Evolutionary conservation across 768 basidiomycete genomes (phyloP), one percentile per base, ranked within the genome.

Genomic region (Dentipellis fragilis): DNA sequence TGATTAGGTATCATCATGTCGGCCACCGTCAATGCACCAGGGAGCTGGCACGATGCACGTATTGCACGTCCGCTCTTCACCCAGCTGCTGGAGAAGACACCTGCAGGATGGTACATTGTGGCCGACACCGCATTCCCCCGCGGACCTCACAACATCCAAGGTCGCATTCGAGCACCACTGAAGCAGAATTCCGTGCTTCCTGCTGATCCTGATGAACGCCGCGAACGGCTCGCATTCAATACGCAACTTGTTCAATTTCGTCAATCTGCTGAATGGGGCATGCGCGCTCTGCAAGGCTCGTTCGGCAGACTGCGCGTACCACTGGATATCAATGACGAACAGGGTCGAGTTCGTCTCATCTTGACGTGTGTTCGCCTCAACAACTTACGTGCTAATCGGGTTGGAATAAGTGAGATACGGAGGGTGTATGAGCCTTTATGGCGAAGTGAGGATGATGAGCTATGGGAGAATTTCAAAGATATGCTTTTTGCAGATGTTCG

Each of bases 261-360:
- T 2, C 77, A 81, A 60, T 73, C 77, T 1, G 75, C 76, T 10
- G 76, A 81, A 59, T 81, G 77, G 80, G 78, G 78, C 0, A 79
- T 73, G 69, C 65, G 66, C 0, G 57, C 64, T 5, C 51, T 80
- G 7, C 76, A 78, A 58, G 75, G 75, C 7, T 72, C 72, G 0
- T 80, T 77, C 67, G 73, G 77, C 2, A 62, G 69, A 1, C 67
- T 81, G 10, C 63, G 36, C 0, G 17, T 49, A 2, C 47, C 48
- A 19, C n/a, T 79, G 1, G 58, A 66, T 16, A 70, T 76, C 34
- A 59, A 68, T 45, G 39, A 74, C 54, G 50, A 51, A 1, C 40
- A 63, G 4, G 17, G 29, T 1, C 57, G 71, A 2, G 45, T 17
- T 3, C 59, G 72, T 45, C 63, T 79, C 2, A 58, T 78, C 2